These are phyloP conservation scores for Fallopia convolvulus DNA, from an alignment of 148 eudicot genomes.

Conservation along the genomic window DNA sequence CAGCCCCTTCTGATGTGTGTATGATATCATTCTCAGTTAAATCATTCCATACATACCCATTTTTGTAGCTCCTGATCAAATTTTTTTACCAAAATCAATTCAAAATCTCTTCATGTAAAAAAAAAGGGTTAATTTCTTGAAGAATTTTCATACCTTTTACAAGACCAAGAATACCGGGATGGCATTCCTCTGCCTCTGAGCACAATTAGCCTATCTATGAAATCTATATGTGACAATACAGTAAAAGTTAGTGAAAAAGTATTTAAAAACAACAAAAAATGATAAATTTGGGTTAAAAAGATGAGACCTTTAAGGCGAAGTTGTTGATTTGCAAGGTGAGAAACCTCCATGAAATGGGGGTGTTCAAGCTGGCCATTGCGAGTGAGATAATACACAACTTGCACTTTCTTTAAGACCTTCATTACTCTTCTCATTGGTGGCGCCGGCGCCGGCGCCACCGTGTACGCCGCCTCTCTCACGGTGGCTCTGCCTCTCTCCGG, in stretches of 20 bases:
- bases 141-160: slow-evolving; percentile 49
- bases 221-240: slow-evolving; percentile 30
- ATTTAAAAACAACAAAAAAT: background rate
- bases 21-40: slow-evolving; percentile 68
- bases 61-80: slow-evolving; percentile 68
- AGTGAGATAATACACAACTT: slow-evolving; percentile 80
- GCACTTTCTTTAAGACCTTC: slow-evolving; percentile 37
- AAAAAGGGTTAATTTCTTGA: background rate
- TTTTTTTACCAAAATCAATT: too few species aligned
- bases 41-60: slow-evolving; percentile 95
- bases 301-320: slow-evolving; percentile 68
- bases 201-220: slow-evolving; percentile 48
- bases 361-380: slow-evolving; percentile 84
- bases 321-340: slow-evolving; percentile 62
- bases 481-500: slow-evolving; percentile 8
- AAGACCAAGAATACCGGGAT: slow-evolving; percentile 84
- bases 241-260: background rate
- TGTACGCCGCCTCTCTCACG: background rate
- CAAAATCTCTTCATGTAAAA: background rate
- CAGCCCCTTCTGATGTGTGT: slow-evolving; percentile 63
- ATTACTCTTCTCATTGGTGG: background rate
- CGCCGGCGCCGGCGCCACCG: slow-evolving; percentile 2
- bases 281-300: background rate
- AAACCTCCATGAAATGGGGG: slow-evolving; percentile 74
- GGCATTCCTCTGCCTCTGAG: slow-evolving; percentile 94